A percentile compares a stretch with the other conserved stretches of the same genome.
phyloP scores from a whole-genome alignment of 495 filamentous ascomycete genomes.

The Penicillium canariense region DNA sequence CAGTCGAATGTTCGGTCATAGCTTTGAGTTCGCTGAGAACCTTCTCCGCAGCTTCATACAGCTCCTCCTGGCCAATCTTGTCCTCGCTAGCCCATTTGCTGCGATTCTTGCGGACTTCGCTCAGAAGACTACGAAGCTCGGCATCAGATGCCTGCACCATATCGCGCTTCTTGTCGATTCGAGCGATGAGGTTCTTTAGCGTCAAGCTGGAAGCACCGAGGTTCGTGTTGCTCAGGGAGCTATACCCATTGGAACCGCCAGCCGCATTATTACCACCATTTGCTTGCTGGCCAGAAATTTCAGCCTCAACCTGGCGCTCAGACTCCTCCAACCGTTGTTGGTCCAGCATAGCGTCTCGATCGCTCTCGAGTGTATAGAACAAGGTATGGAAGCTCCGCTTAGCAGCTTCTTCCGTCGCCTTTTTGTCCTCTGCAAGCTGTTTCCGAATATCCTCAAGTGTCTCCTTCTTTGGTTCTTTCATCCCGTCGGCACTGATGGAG shows the following conservation, averaged over 20 bases:
- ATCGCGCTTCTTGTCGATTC: slow-evolving; percentile 88
- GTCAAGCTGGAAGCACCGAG: slow-evolving; percentile 96
- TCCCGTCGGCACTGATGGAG: slow-evolving; percentile 28
- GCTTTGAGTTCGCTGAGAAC: slow-evolving; percentile 95
- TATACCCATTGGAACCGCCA: slow-evolving; percentile 59
- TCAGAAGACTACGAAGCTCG: slow-evolving; percentile 87
- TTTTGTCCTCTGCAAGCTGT: slow-evolving; percentile 90
- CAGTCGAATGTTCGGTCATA: slow-evolving; percentile 91
- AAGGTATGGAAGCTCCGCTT: slow-evolving; percentile 85
- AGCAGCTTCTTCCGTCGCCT: slow-evolving; percentile 85
- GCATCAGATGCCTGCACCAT: slow-evolving; percentile 87
- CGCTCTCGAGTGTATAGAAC: slow-evolving; percentile 93
- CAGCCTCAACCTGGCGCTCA: slow-evolving; percentile 91
- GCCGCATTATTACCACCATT: slow-evolving; percentile 46
- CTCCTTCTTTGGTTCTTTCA: slow-evolving; percentile 53
- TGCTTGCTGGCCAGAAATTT: slow-evolving; percentile 74
- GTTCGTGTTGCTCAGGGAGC: slow-evolving; percentile 88
- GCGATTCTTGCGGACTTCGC: slow-evolving; percentile 93
- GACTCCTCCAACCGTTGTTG: slow-evolving; percentile 96
- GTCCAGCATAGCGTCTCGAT: slow-evolving; percentile 93
- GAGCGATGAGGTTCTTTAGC: slow-evolving; percentile 90
- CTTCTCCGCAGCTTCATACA: slow-evolving; percentile 95
- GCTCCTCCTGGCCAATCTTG: slow-evolving; percentile 92
- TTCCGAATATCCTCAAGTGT: slow-evolving; percentile 85
- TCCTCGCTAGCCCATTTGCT: slow-evolving; percentile 99